Base-by-base conservation (phyloP, 257 asterid genomes). In the Plectranthus barbatus region DNA sequence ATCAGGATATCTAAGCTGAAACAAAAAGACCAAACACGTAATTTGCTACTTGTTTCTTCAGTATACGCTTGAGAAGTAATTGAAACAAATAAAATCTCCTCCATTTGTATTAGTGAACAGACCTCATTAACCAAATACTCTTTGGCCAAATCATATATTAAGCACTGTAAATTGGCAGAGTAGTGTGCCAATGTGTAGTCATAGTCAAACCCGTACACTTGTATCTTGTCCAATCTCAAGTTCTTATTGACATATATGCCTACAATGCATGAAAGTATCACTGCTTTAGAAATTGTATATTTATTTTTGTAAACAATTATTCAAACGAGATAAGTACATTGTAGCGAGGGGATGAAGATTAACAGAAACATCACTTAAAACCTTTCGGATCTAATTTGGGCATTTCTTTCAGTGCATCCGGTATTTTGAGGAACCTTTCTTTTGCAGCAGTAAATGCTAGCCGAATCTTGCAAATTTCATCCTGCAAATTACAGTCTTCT, bases 171-270 rank as follows among this genome's bases (percentile, higher is more conserved):
- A 79, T 83, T 76, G 76, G 91, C 78, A 63, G 96, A 83, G 81
- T 92, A 92, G 80, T 92, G 99, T 4, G 97, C 99, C 90, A 92
- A 73, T 29, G 99, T 92, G 74, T 92, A 92, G 80, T 92, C 99
- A 62, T 92, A 92, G 75, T 92, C 99, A 72, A 92, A 92, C 60
- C 99, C 99, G 18, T 80, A 92, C 18, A 92, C 99, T 80, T 83
- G 82, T 72, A 92, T 73, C 61, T 83, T 75, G 75, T 92, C 96
- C 93, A 92, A 58, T 69, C 96, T 84, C 91, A 92, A 64, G 74
- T 89, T 89, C 79, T 86, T 87, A 79, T 92, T 92, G 7, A 79
- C 91, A 42, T 89, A 85, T 60, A 92, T 79, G 80, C 99, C 99
- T 92, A 66, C 57, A 71, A 76, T 26, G 51, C 60, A 81, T 60